phyloP scores from a whole-genome alignment of 2,329 filamentous ascomycete genomes.

The Trichoderma harzianum region DNA sequence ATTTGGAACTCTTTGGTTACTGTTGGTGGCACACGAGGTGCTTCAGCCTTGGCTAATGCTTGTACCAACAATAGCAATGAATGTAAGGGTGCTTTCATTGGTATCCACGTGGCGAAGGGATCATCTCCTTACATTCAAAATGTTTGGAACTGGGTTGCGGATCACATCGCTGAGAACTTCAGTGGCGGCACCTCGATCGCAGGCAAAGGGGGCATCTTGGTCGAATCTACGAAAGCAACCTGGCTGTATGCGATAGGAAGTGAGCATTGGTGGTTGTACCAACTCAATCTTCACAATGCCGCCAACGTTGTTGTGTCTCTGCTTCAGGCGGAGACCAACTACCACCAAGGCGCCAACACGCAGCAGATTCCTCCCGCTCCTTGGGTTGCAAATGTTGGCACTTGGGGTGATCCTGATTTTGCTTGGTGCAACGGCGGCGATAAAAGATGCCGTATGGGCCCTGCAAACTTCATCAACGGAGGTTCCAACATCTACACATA shows the following conservation, averaged over 20 bases:
- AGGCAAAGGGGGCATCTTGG: conserved; percentile 46
- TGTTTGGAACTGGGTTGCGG: conserved; percentile 41
- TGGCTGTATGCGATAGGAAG: conserved; percentile 48
- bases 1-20: conserved; percentile 46
- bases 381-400: conserved; percentile 35
- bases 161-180: conserved; percentile 48
- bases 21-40: conserved; percentile 42
- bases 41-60: conserved; percentile 36
- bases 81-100: conserved; percentile 47
- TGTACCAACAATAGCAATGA: conserved; percentile 33
- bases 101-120: conserved; percentile 45
- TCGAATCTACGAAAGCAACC: conserved; percentile 45
- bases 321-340: conserved; percentile 54
- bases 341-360: conserved; percentile 33
- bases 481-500: conserved; percentile 41
- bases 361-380: conserved; percentile 36
- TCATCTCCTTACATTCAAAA: conserved; percentile 27
- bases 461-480: conserved; percentile 41
- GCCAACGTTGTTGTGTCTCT: conserved; percentile 48
- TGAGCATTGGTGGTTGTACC: conserved; percentile 58
- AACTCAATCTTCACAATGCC: conserved; percentile 51
- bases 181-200: conserved; percentile 45
- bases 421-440: conserved; percentile 37
- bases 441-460: conserved; percentile 41
- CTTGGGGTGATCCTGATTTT: conserved; percentile 43